Percentiles rank a stretch among this genome's conserved stretches.
phyloP scores from a whole-genome alignment of 1,284 basidiomycete genomes.

The Ceraceosorus bombacis region DNA sequence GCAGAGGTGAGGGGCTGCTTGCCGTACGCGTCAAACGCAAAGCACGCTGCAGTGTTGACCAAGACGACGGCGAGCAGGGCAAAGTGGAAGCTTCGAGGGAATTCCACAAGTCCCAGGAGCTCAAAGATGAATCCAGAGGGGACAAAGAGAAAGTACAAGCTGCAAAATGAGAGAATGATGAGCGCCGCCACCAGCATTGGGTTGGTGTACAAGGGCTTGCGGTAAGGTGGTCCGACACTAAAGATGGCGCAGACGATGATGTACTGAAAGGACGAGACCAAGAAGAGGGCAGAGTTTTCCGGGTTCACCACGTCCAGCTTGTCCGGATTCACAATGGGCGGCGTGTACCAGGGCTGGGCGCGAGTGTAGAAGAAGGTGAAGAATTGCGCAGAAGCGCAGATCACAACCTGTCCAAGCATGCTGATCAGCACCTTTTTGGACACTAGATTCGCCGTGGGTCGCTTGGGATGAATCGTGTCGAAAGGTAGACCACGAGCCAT shows the following conservation, averaged over 20 bases:
- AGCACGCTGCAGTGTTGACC: conserved; percentile 66
- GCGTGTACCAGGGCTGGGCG: conserved; percentile 69
- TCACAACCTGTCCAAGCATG: conserved; percentile 83
- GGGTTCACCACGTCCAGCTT: conserved; percentile 82
- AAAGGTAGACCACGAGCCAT: conserved; percentile 92
- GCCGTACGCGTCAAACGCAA: conserved; percentile 62
- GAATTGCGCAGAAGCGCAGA: conserved; percentile 75
- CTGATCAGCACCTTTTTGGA: conserved; percentile 91
- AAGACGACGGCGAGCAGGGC: conserved; percentile 65
- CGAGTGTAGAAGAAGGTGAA: conserved; percentile 86
- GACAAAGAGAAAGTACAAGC: conserved; percentile 40
- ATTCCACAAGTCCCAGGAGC: conserved; percentile 68
- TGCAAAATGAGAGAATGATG: conserved; percentile 23
- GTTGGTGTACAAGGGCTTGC: conserved; percentile 90
- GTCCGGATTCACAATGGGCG: conserved; percentile 60
- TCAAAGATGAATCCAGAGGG: conserved; percentile 61
- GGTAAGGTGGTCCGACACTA: conserved; percentile 92
- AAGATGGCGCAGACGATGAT: conserved; percentile 93
- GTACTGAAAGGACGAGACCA: conserved; percentile 97
- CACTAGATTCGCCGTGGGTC: conserved; percentile 91
- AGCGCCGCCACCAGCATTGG: conserved; percentile 47
- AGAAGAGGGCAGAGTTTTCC: conserved; percentile 86
- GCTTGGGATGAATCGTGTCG: conserved; percentile 63
- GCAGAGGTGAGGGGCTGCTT: conserved; percentile 21
- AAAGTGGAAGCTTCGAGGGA: conserved; percentile 65